Base-by-base conservation (phyloP, 305 asterid species). In the Fraxinus xanthoxyloides region DNA sequence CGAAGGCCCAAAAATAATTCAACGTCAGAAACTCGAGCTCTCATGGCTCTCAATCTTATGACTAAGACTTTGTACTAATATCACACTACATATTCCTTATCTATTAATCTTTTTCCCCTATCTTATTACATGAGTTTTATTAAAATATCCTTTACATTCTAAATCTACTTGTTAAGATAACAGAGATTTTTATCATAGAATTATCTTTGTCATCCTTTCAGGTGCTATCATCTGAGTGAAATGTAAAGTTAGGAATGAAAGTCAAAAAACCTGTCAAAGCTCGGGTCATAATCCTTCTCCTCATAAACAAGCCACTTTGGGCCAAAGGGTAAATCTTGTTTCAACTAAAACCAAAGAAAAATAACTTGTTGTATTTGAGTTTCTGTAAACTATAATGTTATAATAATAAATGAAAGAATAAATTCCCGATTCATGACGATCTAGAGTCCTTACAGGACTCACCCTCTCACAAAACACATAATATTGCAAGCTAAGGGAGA, bases 171-270 rank as follows among this genome's bases (percentile, higher is more conserved):
- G 10, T 28, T 38, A 7, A 26, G 67, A 81, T 28, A 35, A 51
- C 46, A 78, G 7, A 48, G 34, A 8, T 34, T 28, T 48, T 36
- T 13, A 26, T 61, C 31, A 61, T 23, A 10, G 24, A 34, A 21
- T 59, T 56, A n/a, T n/a, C 26, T 79, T 26, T 76, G 23, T 48
- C 43, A 80, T 75, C 72, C 28, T 28, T 77, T 79, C 69, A 82
- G 77, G 63, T 73, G 31, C 17, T 78, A 80, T 75, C 65, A 72
- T 32, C 43, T 26, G 34, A 38, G 6, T 65, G 34, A 51, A 67
- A 38, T 72, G 28, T 36, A 7, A 54, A 77, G 74, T 8, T 26
- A 38, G 26, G 17, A 46, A 79, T 61, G 72, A 75, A 67, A 46
- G 73, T n/a, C 80, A 12, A 54, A 54, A 76, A 7, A 12, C 23